Base-by-base conservation (phyloP, 2,329 filamentous ascomycete species). In the Westerdykella sp. region DNA sequence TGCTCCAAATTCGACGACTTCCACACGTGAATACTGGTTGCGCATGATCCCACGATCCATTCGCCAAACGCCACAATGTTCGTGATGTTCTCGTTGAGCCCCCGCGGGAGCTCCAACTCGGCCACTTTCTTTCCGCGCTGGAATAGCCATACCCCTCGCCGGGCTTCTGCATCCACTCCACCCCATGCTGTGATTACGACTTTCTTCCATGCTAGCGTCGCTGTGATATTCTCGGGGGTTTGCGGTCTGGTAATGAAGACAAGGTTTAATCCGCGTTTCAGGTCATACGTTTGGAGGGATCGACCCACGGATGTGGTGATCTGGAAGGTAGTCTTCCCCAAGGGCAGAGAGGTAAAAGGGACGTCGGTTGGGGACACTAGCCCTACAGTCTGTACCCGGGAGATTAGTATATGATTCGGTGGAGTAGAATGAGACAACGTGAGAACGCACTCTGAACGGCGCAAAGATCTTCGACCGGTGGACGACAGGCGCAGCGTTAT, bases 241-340 rank as follows among this genome's bases (percentile, higher is more conserved):
- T 95, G 86, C 1, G 94, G 93, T 40, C 89, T 79, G 15, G 87
- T 96, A 47, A 98, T 79, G 68, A 98, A 98, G 59, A 97, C 81
- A 39, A 98, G 80, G 58, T 94, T 91, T 48, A 98, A 78, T 37
- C 91, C 91, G 57, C 84, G 81, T 66, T 85, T 87, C 48, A 98
- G 73, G 65, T 98, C 93, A 72, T 98, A 98, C 0, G 93, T 98
- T 69, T 98, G 93, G 37, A 98, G 77, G 46, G 84, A 87, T 58
- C 83, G 80, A 49, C 91, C 93, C 48, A 94, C 86, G 0, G 88
- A 97, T 23, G 93, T 98, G 28, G 93, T 97, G 67, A 98, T 88
- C 66, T 98, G 93, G 63, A 95, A 98, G 3, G 89, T 95, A 1
- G 87, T 91, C 69, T 95, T 95, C 45, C 93, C 93, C 13, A 95